A percentile compares a stretch with the other conserved stretches of the same genome.
phyloP scores from a whole-genome alignment of 116 monocot genomes.

The Thalassia testudinum region DNA sequence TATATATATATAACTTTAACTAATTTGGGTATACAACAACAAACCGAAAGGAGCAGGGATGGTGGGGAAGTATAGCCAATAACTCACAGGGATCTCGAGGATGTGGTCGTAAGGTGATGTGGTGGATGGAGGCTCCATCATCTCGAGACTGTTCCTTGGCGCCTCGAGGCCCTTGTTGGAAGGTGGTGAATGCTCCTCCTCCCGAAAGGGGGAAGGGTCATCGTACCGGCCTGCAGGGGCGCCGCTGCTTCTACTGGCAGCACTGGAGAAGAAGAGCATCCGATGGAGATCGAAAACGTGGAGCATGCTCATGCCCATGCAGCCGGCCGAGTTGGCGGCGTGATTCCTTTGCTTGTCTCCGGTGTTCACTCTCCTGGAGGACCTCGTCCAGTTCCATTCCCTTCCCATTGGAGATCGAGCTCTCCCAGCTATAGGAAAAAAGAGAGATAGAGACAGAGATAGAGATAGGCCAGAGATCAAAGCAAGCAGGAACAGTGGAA shows the following conservation, averaged over 20 bases:
- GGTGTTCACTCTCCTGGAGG: not conserved
- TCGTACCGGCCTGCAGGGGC: not conserved
- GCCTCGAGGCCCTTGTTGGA: conserved; percentile 68
- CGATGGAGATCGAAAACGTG: conserved; percentile 58
- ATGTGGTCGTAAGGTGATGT: conserved; percentile 1
- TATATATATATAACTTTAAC: not conserved
- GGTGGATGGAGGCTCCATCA: not conserved
- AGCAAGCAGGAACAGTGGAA: too few relatives aligned
- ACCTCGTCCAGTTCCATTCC: conserved; percentile 8
- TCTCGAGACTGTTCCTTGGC: conserved; percentile 86
- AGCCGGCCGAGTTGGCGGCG: conserved; percentile 17
- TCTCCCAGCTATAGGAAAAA: too few relatives aligned
- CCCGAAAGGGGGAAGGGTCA: not conserved
- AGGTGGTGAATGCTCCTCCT: not conserved
- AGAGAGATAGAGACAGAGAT: too few relatives aligned
- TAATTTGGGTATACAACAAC: not conserved
- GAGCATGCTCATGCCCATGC: conserved; percentile 65
- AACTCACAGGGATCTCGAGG: conserved; percentile 11
- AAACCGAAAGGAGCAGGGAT: not conserved
- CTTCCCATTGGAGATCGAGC: conserved; percentile 10
- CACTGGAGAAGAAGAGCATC: conserved; percentile 61
- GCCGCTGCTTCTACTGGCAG: conserved; percentile 4
- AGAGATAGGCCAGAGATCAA: too few relatives aligned
- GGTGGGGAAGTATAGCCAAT: not conserved
- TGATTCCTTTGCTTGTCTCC: not conserved